A percentile compares a stretch with the other conserved stretches of the same genome.
These are phyloP conservation scores for Arthrobotrys iridis DNA, from an alignment of 2,329 filamentous ascomycete species.

Conservation along the genomic window DNA sequence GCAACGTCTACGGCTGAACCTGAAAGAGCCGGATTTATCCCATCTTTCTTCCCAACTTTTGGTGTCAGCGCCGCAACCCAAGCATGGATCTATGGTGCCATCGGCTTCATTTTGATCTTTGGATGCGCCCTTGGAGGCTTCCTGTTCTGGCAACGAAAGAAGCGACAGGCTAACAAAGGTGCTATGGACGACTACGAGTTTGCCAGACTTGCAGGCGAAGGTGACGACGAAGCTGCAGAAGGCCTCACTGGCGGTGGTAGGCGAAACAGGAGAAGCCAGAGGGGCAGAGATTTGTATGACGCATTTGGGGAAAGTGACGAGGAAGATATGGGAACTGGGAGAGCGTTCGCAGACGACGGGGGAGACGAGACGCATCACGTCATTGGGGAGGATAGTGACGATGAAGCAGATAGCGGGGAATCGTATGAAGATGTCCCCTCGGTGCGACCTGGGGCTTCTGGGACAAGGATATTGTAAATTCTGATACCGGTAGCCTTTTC, in stretches of 20 bases:
- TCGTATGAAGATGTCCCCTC: conserved; percentile 57
- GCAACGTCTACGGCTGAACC: conserved; percentile 27
- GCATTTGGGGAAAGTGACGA: conserved; percentile 95
- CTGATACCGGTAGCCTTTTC: not conserved
- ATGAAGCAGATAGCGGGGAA: conserved; percentile 56
- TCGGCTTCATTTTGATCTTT: conserved; percentile 86
- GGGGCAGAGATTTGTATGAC: conserved; percentile 93
- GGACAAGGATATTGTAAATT: conserved; percentile 34
- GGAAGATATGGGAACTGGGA: conserved; percentile 66
- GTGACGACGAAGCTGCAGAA: conserved; percentile 77
- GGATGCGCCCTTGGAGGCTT: conserved; percentile 82
- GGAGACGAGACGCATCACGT: conserved; percentile 61
- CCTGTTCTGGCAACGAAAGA: conserved; percentile 80
- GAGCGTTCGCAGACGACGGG: conserved; percentile 61
- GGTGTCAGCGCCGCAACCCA: conserved; percentile 87
- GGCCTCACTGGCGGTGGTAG: conserved; percentile 63
- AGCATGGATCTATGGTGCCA: conserved; percentile 90
- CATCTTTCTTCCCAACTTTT: conserved; percentile 89
- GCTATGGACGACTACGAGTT: conserved; percentile 84
- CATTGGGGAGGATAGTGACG: conserved; percentile 55
- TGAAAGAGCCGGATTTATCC: conserved; percentile 71
- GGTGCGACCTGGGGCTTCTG: conserved; percentile 33
- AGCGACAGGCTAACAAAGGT: conserved; percentile 74
- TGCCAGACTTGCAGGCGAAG: conserved; percentile 73
- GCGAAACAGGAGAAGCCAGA: conserved; percentile 61